Evolutionary conservation across 2,329 filamentous ascomycete species (phyloP).

Genomic region (Aspergillus sp.): DNA sequence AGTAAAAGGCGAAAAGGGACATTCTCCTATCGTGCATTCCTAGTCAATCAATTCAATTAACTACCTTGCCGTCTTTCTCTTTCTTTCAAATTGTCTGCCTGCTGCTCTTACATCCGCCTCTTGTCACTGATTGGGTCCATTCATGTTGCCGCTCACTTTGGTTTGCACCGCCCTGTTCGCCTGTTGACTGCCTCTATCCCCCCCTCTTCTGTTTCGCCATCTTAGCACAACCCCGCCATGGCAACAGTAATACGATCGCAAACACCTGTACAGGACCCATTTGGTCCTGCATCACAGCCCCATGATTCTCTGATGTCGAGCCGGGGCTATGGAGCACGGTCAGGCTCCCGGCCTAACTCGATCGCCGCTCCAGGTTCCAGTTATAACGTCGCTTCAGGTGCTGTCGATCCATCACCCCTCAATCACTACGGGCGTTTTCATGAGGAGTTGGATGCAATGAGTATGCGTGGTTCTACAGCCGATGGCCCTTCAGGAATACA

Average conservation of each 20-base stretch:
- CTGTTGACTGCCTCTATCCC: constrained; percentile 3
- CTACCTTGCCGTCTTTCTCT: constrained; percentile 11
- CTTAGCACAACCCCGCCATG: constrained; percentile 28
- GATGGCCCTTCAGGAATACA: constrained; percentile 35
- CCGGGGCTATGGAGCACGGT: constrained; percentile 32
- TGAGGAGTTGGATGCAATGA: constrained; percentile 38
- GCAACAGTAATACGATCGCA: constrained; percentile 38
- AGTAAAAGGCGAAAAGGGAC: constrained; percentile 12
- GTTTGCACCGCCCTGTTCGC: constrained; percentile 16
- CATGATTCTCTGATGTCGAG: constrained; percentile 30
- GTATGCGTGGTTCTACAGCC: constrained; percentile 34
- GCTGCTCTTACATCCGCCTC: constrained; percentile 3
- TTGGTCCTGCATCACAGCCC: constrained; percentile 30
- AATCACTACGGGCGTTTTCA: constrained; percentile 39
- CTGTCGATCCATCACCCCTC: constrained; percentile 31
- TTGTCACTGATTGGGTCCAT: constrained; percentile 8
- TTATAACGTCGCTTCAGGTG: constrained; percentile 37
- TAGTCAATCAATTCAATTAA: too few species aligned
- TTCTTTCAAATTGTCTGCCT: constrained; percentile 5
- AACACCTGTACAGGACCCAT: constrained; percentile 41
- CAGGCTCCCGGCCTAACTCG: constrained; percentile 42
- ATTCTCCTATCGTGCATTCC: constrained; percentile 8
- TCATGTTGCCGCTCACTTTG: constrained; percentile 16
- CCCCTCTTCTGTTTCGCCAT: constrained; percentile 18
- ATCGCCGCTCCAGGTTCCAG: constrained; percentile 37